A percentile compares a stretch with the other conserved stretches of the same genome.
These are phyloP conservation scores for Epichloe hybrida DNA, from an alignment of 2,329 filamentous ascomycete species.

Conservation along the genomic window DNA sequence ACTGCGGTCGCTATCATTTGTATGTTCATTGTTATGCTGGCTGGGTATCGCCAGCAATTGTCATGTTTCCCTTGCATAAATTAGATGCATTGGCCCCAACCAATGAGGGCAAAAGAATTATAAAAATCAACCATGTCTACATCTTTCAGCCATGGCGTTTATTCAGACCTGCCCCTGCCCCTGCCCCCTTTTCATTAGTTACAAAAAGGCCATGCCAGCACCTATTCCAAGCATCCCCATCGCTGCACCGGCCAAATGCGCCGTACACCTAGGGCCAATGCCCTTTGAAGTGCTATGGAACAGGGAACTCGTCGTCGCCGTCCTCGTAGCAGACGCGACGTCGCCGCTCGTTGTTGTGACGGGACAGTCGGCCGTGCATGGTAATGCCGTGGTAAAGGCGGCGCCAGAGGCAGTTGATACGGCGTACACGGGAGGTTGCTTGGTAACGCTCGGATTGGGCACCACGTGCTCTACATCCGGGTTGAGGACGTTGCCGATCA, in stretches of 20 bases:
- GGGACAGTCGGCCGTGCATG: slow-evolving; percentile 27
- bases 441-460: slow-evolving; percentile 24
- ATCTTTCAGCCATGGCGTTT: neutral
- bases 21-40: too few relatives aligned
- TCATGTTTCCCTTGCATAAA: too few relatives aligned
- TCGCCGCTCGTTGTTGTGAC: slow-evolving; percentile 14
- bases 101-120: too few relatives aligned
- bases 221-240: slow-evolving; percentile 17
- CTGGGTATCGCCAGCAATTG: too few relatives aligned
- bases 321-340: slow-evolving; percentile 8
- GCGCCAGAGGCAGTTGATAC: slow-evolving; percentile 31
- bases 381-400: slow-evolving; percentile 29
- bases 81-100: too few relatives aligned
- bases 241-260: slow-evolving; percentile 15
- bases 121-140: neutral
- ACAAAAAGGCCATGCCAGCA: slow-evolving; percentile 14
- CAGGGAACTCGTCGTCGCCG: slow-evolving; percentile 8
- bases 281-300: slow-evolving; percentile 13
- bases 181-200: neutral
- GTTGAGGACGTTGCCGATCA: slow-evolving; percentile 40
- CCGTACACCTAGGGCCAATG: slow-evolving; percentile 13
- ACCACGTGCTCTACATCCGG: slow-evolving; percentile 21
- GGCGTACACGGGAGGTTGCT: slow-evolving; percentile 38
- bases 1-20: too few relatives aligned
- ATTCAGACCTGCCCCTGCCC: neutral